phyloP scores from a whole-genome alignment of 1,284 basidiomycete genomes.

The Veloporphyrellus conicus region DNA sequence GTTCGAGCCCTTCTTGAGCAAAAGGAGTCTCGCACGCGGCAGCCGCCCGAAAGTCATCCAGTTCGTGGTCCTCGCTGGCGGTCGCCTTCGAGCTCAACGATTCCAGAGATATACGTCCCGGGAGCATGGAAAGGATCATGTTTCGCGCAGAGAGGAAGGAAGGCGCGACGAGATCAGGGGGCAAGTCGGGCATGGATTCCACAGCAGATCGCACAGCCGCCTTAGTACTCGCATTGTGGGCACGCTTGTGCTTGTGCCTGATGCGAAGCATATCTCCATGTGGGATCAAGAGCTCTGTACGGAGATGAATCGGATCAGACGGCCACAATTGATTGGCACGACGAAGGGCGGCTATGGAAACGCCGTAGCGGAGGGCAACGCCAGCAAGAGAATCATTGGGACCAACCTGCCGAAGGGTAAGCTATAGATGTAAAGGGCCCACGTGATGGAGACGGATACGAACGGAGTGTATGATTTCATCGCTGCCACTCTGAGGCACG shows the following conservation, averaged over 20 bases:
- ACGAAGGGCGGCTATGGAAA: conserved; percentile 76
- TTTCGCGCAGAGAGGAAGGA: conserved; percentile 25
- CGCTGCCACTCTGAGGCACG: neutral
- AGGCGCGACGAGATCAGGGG: conserved; percentile 14
- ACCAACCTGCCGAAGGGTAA: conserved; percentile 48
- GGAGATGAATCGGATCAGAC: conserved; percentile 83
- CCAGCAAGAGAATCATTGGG: conserved; percentile 77
- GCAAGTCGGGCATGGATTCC: conserved; percentile 2
- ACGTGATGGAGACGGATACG: conserved; percentile 5
- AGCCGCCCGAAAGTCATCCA: conserved; percentile 17
- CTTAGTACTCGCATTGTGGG: neutral
- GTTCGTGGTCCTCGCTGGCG: conserved; percentile 31
- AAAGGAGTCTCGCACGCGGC: neutral
- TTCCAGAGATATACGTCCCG: conserved; percentile 32
- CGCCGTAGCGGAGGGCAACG: conserved; percentile 83
- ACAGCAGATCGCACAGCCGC: neutral
- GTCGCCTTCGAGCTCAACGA: conserved; percentile 30
- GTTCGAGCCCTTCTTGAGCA: conserved; percentile 11
- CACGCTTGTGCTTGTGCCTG: conserved; percentile 4
- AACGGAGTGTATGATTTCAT: conserved; percentile 18
- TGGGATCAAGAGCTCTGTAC: conserved; percentile 79
- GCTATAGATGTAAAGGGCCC: neutral
- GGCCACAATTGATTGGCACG: conserved; percentile 87
- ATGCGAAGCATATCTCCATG: conserved; percentile 8
- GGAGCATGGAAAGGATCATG: conserved; percentile 26